Base-by-base conservation (phyloP, 2,329 filamentous ascomycete genomes). In the Nigrograna mackinnonii region DNA sequence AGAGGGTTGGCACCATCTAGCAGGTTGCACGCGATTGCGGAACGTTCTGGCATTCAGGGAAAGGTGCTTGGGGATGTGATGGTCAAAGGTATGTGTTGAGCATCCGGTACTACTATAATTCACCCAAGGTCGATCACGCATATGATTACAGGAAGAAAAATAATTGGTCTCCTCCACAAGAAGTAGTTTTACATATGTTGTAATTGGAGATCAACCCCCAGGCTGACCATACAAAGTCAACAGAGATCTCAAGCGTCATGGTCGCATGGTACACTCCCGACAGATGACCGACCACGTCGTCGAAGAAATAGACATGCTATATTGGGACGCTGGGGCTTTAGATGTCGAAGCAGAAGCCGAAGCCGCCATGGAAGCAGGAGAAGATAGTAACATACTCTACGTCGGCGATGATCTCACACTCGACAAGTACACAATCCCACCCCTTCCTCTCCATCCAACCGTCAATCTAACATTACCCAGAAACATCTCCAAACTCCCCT, bases 241-340 rank as follows among this genome's bases (percentile, higher is more conserved):
- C 59, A 78, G 83, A 46, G 69, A 76, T 13, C 68, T 89, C 12
- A 78, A 79, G 50, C 82, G 85, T 52, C 86, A 90, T 62, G 78
- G 78, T 21, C 80, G 79, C 24, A 78, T 83, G 41, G 82, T 83
- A 4, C 88, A 88, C 62, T 78, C 83, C 13, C 79, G 84, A 0
- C 83, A 86, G 54, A 84, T 85, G n/a, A 82, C 79, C 38, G 79
- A 85, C 24, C 84, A 87, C 55, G 79, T 89, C 14, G 85, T 86
- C 2, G 85, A 88, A 70, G 86, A 90, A 69, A 82, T 90, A 31
- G 84, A 87, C 65, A 68, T 69, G 35, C 69, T 87, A 33, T 89
- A 89, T 63, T 77, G 78, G 64, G 69, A 72, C 31, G 69, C 70
- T 1, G 76, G 70, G 5, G 72, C 63, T 12, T 43, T 6, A 38